Conservation (phyloP, 1,284 basidiomycete genomes). For the Ustilago nuda region DNA sequence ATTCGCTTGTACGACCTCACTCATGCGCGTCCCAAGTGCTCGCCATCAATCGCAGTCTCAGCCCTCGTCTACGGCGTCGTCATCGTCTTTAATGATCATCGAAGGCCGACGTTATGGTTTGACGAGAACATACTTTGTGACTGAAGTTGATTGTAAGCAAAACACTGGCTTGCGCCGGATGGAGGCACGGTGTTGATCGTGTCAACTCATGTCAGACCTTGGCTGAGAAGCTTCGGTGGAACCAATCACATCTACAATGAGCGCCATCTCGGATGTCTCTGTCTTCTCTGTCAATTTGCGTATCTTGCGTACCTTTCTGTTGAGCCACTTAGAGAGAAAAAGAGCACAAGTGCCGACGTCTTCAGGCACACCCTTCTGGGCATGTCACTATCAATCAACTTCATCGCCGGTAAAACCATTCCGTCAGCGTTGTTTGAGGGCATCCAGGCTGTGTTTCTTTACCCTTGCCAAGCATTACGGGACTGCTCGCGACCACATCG, state of each 20-base stretch:
- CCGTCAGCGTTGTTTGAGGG: conserved; percentile 1
- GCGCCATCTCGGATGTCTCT: conserved; percentile 11
- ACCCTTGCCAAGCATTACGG: conserved; percentile 22
- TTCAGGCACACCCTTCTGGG: not conserved
- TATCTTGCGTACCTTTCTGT: not conserved
- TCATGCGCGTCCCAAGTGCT: conserved; percentile 2
- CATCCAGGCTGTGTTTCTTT: conserved; percentile 18
- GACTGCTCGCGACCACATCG: conserved; percentile 3
- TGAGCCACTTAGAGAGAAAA: not conserved
- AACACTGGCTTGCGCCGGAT: not conserved
- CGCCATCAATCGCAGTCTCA: not conserved
- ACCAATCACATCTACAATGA: not conserved
- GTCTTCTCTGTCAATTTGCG: not conserved
- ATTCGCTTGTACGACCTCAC: conserved; percentile 3
- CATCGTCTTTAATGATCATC: not conserved
- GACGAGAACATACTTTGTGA: not conserved
- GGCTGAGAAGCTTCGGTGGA: not conserved
- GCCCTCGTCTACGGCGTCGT: not conserved
- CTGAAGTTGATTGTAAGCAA: not conserved
- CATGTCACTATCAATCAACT: not conserved
- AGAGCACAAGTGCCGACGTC: not conserved
- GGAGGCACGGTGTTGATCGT: not conserved
- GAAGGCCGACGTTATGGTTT: not conserved
- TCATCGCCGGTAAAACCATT: not conserved
- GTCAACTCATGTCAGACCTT: not conserved